phyloP scores from a whole-genome alignment of 1,284 basidiomycete species.

The Apiotrichum gamsii region DNA sequence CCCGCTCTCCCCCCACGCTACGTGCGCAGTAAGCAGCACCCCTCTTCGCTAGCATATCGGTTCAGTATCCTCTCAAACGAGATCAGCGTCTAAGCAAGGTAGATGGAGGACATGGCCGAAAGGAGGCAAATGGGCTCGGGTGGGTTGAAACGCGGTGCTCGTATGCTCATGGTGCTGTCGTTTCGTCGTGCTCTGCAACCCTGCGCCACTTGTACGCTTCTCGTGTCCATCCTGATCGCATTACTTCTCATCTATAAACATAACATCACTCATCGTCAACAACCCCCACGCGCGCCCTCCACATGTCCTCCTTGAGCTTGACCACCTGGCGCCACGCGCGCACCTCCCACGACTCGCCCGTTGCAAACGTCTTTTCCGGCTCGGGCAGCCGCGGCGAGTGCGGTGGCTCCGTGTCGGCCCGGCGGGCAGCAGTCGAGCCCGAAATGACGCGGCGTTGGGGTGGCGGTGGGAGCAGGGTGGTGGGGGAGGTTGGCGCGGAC shows the following conservation, averaged over 20 bases:
- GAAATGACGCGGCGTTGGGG: neutral
- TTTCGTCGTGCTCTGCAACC: no score
- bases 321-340: constrained; percentile 79
- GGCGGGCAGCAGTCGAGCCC: constrained; percentile 18
- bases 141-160: no score
- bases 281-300: constrained; percentile 70
- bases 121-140: no score
- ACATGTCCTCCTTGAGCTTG: constrained; percentile 78
- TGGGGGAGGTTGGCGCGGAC: neutral
- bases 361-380: constrained; percentile 32
- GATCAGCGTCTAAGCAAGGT: no score
- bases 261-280: constrained; percentile 7
- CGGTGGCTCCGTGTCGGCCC: constrained; percentile 21
- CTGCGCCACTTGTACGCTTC: no score
- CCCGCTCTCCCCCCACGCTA: no score
- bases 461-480: neutral
- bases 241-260: neutral
- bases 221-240: no score
- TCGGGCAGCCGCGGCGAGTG: neutral
- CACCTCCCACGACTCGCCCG: constrained; percentile 78
- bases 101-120: no score
- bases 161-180: no score
- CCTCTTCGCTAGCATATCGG: no score
- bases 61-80: no score
- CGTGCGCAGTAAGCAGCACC: no score